Evolutionary conservation across 768 basidiomycete species (phyloP).

Genomic region (Boletus patriciae): DNA sequence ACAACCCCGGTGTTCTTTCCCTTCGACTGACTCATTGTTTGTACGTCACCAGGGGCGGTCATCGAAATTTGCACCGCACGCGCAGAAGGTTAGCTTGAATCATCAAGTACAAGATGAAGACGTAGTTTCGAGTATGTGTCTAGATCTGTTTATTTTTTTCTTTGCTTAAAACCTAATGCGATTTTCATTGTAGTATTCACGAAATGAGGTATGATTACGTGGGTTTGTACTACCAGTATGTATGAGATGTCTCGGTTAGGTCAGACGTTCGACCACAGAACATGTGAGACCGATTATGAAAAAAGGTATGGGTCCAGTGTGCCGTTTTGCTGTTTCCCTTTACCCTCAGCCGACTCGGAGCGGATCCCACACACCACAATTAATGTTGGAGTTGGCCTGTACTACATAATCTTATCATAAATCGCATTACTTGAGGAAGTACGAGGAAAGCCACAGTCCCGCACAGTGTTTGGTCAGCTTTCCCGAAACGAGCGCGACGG

Average conservation of each 20-base stretch:
- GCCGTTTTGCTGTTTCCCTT: background rate
- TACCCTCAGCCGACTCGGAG: background rate
- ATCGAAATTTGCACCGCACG: constrained; percentile 90
- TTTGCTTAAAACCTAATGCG: background rate
- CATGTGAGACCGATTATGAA: background rate
- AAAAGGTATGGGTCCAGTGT: background rate
- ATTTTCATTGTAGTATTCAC: constrained; percentile 28
- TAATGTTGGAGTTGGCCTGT: too few species aligned
- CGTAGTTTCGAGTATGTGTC: constrained; percentile 78
- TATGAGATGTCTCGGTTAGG: background rate
- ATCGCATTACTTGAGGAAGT: background rate
- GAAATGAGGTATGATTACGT: constrained; percentile 19
- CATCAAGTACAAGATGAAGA: constrained; percentile 88
- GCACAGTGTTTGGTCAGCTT: too few species aligned
- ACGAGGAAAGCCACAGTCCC: too few species aligned
- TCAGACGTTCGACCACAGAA: background rate
- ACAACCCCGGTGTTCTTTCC: background rate
- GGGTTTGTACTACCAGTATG: background rate
- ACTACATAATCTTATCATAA: background rate
- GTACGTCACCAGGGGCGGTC: constrained; percentile 69
- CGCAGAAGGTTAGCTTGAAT: constrained; percentile 86
- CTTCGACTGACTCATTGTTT: background rate
- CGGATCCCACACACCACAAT: background rate
- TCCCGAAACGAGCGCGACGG: too few species aligned
- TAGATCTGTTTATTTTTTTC: background rate